A percentile compares a stretch with the other conserved stretches of the same genome.
Evolutionary conservation across 2,329 filamentous ascomycete genomes (phyloP).

Genomic region (Diaporthe destruens): DNA sequence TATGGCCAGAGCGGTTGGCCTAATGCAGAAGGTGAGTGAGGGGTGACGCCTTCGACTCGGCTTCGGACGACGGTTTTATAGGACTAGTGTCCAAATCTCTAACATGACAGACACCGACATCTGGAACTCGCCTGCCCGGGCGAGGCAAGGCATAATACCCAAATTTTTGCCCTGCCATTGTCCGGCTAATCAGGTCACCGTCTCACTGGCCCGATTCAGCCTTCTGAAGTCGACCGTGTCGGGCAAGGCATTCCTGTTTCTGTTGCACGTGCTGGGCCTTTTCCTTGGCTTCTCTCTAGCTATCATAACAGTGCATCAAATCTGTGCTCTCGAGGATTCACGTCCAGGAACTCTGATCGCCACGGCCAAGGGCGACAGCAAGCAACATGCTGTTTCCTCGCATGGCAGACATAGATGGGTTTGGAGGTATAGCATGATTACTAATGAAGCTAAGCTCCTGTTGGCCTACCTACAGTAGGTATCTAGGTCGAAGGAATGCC

Average conservation of each 20-base stretch:
- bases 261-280: neutral
- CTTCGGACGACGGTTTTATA: constrained; percentile 22
- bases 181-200: neutral
- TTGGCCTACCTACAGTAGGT: too few relatives aligned
- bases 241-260: neutral
- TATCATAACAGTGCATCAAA: too few relatives aligned
- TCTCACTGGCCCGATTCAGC: constrained; percentile 9
- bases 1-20: neutral
- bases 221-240: constrained; percentile 6
- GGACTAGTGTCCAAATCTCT: neutral
- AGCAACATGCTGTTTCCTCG: neutral
- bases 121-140: neutral
- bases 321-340: neutral
- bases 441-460: constrained; percentile 1
- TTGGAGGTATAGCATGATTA: neutral
- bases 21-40: neutral
- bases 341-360: neutral
- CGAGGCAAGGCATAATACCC: constrained; percentile 14
- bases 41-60: constrained; percentile 10
- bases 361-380: neutral
- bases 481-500: neutral
- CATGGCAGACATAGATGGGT: too few relatives aligned
- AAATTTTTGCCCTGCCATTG: neutral
- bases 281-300: neutral
- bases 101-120: neutral